Evolutionary conservation across 2,329 filamentous ascomycete species (phyloP).

Genomic region (Botrytis cinerea): DNA sequence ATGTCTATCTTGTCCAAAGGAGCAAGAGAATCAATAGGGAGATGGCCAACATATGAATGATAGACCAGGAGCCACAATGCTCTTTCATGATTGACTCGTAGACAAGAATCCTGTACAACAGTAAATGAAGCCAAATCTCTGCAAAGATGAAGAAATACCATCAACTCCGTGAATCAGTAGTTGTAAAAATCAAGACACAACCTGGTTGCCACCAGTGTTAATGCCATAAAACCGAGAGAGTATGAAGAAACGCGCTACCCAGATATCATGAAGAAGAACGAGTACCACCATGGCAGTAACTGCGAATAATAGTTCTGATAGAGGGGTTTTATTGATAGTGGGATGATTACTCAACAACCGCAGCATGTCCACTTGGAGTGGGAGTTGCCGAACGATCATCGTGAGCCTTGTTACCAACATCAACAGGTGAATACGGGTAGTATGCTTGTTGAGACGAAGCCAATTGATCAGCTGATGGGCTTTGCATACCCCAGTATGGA

Average conservation of each 20-base stretch:
- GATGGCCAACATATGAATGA: slow-evolving; percentile 13
- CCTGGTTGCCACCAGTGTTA: background rate
- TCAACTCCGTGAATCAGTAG: slow-evolving; percentile 18
- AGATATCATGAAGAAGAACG: slow-evolving; percentile 6
- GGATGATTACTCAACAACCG: slow-evolving; percentile 27
- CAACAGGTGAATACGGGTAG: slow-evolving; percentile 26
- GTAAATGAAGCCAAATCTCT: slow-evolving; percentile 24
- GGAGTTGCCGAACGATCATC: slow-evolving; percentile 37
- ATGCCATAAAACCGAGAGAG: slow-evolving; percentile 4
- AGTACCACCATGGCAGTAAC: slow-evolving; percentile 3
- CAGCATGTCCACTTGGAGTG: slow-evolving; percentile 32
- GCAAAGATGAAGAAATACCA: slow-evolving; percentile 23
- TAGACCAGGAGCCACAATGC: slow-evolving; percentile 22
- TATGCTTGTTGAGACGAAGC: slow-evolving; percentile 17
- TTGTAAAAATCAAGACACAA: slow-evolving; percentile 17
- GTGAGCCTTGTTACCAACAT: slow-evolving; percentile 22
- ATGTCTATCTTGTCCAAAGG: slow-evolving; percentile 29
- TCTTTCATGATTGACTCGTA: slow-evolving; percentile 20
- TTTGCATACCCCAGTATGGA: slow-evolving; percentile 26
- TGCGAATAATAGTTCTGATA: background rate
- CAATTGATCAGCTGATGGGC: slow-evolving; percentile 23
- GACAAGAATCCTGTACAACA: slow-evolving; percentile 23
- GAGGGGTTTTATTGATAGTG: slow-evolving; percentile 27
- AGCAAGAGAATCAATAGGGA: slow-evolving; percentile 28
- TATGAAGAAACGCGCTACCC: background rate